These are phyloP conservation scores for Fusarium sororula DNA, from an alignment of 2,329 filamentous ascomycete species.

Conservation along the genomic window DNA sequence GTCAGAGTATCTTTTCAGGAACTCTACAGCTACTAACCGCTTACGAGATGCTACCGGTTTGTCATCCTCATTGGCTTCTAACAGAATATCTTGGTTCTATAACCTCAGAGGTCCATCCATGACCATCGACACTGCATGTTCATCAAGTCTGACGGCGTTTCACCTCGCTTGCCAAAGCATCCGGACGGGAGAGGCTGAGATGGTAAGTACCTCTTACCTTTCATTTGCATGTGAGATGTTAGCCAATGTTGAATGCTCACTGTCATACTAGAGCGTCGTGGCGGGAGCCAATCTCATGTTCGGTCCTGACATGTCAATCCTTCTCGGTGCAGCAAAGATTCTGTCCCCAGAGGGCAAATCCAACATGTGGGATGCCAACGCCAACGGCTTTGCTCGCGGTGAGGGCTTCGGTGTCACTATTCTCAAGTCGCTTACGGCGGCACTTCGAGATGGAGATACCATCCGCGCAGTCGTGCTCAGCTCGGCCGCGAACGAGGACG, in stretches of 20 bases:
- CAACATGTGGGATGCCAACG: neutral
- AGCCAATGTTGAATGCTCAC: neutral
- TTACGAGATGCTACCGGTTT: neutral
- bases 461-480: neutral
- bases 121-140: neutral
- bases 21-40: neutral
- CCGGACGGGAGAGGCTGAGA: neutral
- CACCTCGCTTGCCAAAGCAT: neutral
- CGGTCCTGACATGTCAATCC: neutral
- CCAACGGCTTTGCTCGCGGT: neutral
- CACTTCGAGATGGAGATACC: neutral
- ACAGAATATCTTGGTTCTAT: neutral
- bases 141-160: neutral
- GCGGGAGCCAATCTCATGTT: neutral
- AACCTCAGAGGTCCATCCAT: neutral
- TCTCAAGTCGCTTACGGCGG: neutral
- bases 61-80: neutral
- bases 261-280: neutral
- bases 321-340: neutral
- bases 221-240: no score
- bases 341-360: neutral
- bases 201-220: neutral
- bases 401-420: neutral
- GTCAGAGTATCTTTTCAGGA: neutral
- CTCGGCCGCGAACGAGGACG: neutral